phyloP scores from a whole-genome alignment of 1,284 basidiomycete genomes.

The Cutaneotrichosporon cutaneum region DNA sequence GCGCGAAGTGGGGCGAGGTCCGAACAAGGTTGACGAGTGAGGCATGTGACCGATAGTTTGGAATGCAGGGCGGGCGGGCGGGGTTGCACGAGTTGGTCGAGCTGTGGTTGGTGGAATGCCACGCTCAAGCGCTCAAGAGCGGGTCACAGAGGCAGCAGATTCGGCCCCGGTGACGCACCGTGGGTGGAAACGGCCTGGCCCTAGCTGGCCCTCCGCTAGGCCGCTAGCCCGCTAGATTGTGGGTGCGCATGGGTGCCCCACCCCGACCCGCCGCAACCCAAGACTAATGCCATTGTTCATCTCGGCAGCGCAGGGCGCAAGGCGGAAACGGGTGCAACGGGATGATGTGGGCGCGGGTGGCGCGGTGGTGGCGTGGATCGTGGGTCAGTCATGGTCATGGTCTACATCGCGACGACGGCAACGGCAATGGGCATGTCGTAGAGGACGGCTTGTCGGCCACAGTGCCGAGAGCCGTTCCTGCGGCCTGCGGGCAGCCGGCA shows the following conservation, averaged over 20 bases:
- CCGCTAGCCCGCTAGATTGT: too few relatives aligned
- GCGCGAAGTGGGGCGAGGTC: neutral
- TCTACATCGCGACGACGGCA: neutral
- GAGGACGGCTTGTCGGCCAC: too few relatives aligned
- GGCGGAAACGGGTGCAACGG: neutral
- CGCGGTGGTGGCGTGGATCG: too few relatives aligned
- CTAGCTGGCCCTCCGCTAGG: too few relatives aligned
- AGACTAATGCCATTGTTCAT: too few relatives aligned
- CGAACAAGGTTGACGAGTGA: neutral
- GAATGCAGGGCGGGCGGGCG: neutral
- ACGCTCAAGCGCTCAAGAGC: neutral
- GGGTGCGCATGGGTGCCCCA: too few relatives aligned
- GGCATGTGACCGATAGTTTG: neutral
- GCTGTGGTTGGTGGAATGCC: neutral
- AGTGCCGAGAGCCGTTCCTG: neutral
- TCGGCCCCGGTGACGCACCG: slow-evolving; percentile 1
- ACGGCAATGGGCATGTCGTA: neutral
- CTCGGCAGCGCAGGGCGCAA: neutral
- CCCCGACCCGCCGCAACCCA: too few relatives aligned
- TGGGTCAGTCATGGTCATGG: neutral
- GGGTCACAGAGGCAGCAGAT: neutral
- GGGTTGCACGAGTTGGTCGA: neutral
- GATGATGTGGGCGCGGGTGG: too few relatives aligned
- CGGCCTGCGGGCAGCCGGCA: neutral
- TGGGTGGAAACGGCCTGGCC: too few relatives aligned